Conservation (phyloP, 2,329 filamentous ascomycete species). For the Ophiostoma ips region DNA sequence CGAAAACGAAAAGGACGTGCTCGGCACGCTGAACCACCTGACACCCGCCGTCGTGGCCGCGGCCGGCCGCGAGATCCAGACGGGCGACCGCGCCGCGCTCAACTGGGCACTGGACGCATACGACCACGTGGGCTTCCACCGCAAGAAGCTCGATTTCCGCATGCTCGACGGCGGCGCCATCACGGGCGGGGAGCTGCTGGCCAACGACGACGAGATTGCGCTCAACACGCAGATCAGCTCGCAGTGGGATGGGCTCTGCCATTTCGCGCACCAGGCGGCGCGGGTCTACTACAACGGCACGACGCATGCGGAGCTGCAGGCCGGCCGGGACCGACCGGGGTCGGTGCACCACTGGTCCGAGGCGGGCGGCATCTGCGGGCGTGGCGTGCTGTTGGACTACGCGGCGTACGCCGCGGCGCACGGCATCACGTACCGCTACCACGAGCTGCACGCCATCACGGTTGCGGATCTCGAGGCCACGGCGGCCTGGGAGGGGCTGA, state of each 20-base stretch:
- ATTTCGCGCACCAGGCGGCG: neutral
- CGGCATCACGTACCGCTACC: constrained; percentile 35
- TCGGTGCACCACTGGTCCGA: constrained; percentile 8
- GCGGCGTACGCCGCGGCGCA: constrained; percentile 33
- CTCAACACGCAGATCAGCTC: constrained; percentile 24
- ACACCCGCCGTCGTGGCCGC: constrained; percentile 39
- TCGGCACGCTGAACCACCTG: constrained; percentile 48
- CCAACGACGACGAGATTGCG: constrained; percentile 11
- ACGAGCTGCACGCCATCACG: constrained; percentile 38
- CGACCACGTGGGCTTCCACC: constrained; percentile 34
- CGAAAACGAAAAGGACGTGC: constrained; percentile 30
- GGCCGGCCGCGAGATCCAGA: constrained; percentile 37
- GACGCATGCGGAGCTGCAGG: constrained; percentile 18
- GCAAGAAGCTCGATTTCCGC: constrained; percentile 34
- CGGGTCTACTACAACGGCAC: constrained; percentile 20
- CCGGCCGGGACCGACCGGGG: constrained; percentile 15
- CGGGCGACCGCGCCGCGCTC: constrained; percentile 39
- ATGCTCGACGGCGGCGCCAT: constrained; percentile 4
- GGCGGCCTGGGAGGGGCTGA: constrained; percentile 44
- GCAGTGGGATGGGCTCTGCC: constrained; percentile 40
- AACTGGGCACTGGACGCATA: constrained; percentile 47
- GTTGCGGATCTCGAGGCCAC: constrained; percentile 41
- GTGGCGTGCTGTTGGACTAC: constrained; percentile 44
- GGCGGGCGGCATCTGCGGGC: constrained; percentile 35
- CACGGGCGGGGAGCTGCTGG: neutral